Percentiles rank a stretch among this genome's conserved stretches.
Evolutionary conservation across 768 basidiomycete species (phyloP).

Genomic region (Trichaptum fuscoviolaceum): DNA sequence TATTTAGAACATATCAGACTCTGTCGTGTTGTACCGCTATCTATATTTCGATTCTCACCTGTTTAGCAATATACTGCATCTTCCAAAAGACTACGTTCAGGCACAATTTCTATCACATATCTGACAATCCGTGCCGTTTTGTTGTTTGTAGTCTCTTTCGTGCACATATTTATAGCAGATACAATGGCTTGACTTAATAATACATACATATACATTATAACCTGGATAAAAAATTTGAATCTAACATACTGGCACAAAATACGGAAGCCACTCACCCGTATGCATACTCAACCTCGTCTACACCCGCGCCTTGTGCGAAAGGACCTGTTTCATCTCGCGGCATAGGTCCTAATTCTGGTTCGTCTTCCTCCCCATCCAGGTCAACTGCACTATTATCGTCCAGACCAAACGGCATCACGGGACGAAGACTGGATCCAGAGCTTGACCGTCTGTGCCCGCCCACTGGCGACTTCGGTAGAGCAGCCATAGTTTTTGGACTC

Average conservation of each 20-base stretch:
- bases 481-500: constrained; percentile 93
- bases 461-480: constrained; percentile 87
- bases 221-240: background rate
- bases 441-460: constrained; percentile 71
- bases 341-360: constrained; percentile 66
- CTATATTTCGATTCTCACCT: background rate
- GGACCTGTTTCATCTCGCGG: constrained; percentile 69
- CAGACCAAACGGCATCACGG: constrained; percentile 71
- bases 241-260: background rate
- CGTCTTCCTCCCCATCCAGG: constrained; percentile 47
- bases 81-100: background rate
- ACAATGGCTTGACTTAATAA: background rate
- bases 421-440: constrained; percentile 78
- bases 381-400: constrained; percentile 74
- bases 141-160: background rate
- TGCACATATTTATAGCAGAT: constrained; percentile 1
- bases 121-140: background rate
- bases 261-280: constrained; percentile 55
- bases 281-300: constrained; percentile 87
- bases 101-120: background rate
- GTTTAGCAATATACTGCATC: background rate
- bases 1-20: constrained; percentile 15
- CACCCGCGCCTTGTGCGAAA: constrained; percentile 75
- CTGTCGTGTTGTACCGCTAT: background rate
- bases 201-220: background rate